These are phyloP conservation scores for Tolypocladium guangdongense DNA, from an alignment of 2,329 filamentous ascomycete genomes.

Conservation along the genomic window DNA sequence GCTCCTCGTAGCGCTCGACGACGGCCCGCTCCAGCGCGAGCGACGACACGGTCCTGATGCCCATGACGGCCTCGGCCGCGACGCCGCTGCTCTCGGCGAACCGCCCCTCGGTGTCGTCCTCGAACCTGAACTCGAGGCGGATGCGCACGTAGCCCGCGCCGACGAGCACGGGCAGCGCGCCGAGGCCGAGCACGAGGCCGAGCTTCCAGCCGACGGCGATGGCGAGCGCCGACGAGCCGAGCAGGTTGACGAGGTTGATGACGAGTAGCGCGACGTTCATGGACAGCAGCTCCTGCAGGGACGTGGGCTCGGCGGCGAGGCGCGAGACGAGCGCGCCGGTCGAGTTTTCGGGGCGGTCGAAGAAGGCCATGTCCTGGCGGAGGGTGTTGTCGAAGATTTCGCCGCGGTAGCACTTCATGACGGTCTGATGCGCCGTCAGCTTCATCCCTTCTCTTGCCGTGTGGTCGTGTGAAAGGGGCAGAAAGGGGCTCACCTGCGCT, in stretches of 20 bases:
- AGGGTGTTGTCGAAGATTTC: conserved; percentile 40
- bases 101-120: conserved; percentile 29
- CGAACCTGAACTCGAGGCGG: conserved; percentile 34
- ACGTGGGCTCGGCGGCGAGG: conserved; percentile 29
- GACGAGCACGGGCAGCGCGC: conserved; percentile 33
- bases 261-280: conserved; percentile 36
- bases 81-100: conserved; percentile 36
- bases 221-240: conserved; percentile 33
- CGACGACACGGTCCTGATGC: conserved; percentile 38
- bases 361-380: conserved; percentile 41
- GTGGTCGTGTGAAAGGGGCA: neutral
- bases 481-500: conserved; percentile 17
- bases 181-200: conserved; percentile 34
- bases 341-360: conserved; percentile 25
- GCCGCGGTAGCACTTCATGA: conserved; percentile 23
- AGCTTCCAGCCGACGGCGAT: conserved; percentile 39
- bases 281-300: conserved; percentile 38
- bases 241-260: conserved; percentile 32
- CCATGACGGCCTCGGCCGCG: conserved; percentile 37
- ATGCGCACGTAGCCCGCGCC: conserved; percentile 35
- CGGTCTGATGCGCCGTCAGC: conserved; percentile 9
- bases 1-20: conserved; percentile 21
- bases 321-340: conserved; percentile 28
- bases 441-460: neutral
- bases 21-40: conserved; percentile 34